Evolutionary conservation across 2,329 filamentous ascomycete species (phyloP), one percentile per base, ranked within the genome.

Genomic region (Calonectria hawksworthii): DNA sequence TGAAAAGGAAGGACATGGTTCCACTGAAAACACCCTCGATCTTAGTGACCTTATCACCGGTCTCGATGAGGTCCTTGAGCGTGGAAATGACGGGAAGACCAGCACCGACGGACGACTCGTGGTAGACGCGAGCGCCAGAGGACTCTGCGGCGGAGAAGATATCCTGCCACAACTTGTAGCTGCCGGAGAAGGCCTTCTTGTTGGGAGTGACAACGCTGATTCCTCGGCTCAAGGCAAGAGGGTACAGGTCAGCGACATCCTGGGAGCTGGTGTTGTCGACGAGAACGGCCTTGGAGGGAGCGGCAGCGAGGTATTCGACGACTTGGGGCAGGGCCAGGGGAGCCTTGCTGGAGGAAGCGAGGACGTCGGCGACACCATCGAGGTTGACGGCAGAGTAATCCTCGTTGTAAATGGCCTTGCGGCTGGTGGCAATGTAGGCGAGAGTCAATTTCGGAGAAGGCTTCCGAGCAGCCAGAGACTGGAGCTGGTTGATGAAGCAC

Each of bases 1-100:
- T 99, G 92, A 99, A 99, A 51, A 99, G 90, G 90, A 98, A 99
- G 50, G 95, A 98, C 92, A 99, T 96, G 70, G 97, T 99, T 77
- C 97, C 97, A 75, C 95, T 98, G 87, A 99, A 99, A 67, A 99
- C 96, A 78, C 97, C 97, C 87, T 99, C 96, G 80, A 99, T 98
- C 87, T 94, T 96, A 70, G 92, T 95, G 7, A 99, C 94, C 83
- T 95, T 90, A 83, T 99, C 97, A 52, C 97, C 97, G 1, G 97
- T 99, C 76, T 96, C 94, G 30, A 98, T 92, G n/a, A 99, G 90
- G 81, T 99, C 97, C 83, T 96, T 96, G 77, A 99, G 88, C 0
- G 97, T 98, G 51, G 95, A 98, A 80, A 99, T 94, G 74, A 99
- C 94, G 7, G 97, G 97, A 65, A 99, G 90, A 6, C 97, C 97